Evolutionary conservation across 331 rosid genomes (phyloP).

Genomic region (Pyracantha coccinea): DNA sequence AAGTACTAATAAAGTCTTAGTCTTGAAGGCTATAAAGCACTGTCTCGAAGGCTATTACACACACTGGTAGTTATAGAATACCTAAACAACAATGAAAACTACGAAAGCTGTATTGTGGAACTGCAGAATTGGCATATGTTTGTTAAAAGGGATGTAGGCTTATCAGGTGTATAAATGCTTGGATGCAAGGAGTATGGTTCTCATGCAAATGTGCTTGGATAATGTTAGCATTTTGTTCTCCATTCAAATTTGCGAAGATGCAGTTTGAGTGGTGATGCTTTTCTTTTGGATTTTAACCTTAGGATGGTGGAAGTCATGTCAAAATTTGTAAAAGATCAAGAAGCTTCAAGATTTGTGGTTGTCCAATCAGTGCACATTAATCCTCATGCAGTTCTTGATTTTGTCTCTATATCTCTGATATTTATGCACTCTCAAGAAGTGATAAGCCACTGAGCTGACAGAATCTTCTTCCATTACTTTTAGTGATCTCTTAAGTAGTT

Average conservation of each 20-base stretch:
- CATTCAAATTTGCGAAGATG: background rate
- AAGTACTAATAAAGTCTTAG: background rate
- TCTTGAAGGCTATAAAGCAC: background rate
- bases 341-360: background rate
- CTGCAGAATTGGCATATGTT: background rate
- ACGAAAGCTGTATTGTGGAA: background rate
- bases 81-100: background rate
- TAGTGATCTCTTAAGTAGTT: background rate
- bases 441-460: background rate
- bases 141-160: background rate
- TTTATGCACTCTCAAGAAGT: background rate
- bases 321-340: background rate
- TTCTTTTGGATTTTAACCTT: background rate
- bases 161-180: background rate
- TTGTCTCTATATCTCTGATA: background rate
- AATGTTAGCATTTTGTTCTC: too few relatives aligned
- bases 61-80: background rate
- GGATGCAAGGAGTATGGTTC: too few relatives aligned
- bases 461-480: background rate
- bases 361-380: background rate
- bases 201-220: too few relatives aligned
- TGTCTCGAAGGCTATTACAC: background rate
- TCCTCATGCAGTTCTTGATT: background rate
- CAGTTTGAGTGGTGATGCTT: background rate
- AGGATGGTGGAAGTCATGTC: background rate